Base-by-base conservation (phyloP, 2,329 filamentous ascomycete genomes). In the Whalleya microplaca region DNA sequence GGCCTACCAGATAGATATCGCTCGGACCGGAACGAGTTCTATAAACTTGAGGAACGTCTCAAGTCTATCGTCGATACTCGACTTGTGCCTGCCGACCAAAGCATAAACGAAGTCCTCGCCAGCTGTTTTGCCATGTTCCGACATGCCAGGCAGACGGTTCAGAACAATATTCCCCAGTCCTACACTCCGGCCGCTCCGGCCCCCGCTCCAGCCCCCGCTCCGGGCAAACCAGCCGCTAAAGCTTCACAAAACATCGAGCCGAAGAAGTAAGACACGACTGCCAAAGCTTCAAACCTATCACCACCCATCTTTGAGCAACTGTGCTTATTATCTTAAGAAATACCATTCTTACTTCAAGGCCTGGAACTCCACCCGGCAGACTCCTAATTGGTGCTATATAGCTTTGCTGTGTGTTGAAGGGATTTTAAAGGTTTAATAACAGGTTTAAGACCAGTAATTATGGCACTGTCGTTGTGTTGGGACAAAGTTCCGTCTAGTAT, bases 1-100 rank as follows among this genome's bases (percentile, higher is more conserved):
- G 81, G 81, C 1, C 65, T 84, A 18, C 80, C 81, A 2, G 78
- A 82, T 57, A 71, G 80, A 7, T 82, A 82, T 60, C 74, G 80
- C 23, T 76, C 76, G 48, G 75, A 83, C 63, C 76, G 76, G 61
- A 73, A 76, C 23, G 78, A 83, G 64, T 83, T 82, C 63, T 72
- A 74, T 50, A 73, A 76, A 41, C 71, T 83, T 23, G 80, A 83
- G 61, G 78, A 82, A 55, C 73, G 78, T 61, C 73, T 84, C 64
- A 79, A 79, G 64, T 74, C 78, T 57, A 69, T 83, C 3, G 73
- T 83, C 40, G 77, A 82, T 58, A 79, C 76, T 1, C 72, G 75
- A 37, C 73, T 83, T 21, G 75, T 79, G 19, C 76, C 75, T 2
- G 72, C 70, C 8, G 70, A 73, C 37, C 71, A 77, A 48, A 71